Conservation (phyloP, 352 stramenopile species). For the Pythium phragmitis region DNA sequence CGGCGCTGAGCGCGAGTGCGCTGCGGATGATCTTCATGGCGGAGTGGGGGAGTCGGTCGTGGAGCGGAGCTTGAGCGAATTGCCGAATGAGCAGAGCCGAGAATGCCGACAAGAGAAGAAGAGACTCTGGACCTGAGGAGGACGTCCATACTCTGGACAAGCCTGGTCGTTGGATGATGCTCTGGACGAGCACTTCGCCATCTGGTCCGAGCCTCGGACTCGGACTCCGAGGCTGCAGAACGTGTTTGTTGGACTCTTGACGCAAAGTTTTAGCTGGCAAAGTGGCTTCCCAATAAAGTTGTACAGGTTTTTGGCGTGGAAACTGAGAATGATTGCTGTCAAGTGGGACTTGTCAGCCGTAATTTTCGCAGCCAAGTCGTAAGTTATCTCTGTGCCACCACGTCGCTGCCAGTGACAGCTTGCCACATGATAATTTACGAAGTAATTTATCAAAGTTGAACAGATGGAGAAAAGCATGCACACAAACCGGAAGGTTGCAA, state of each 20-base stretch:
- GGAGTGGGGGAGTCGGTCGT: neutral
- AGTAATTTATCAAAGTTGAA: neutral
- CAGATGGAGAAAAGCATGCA: neutral
- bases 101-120: neutral
- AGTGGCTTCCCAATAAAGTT: constrained; percentile 4
- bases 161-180: neutral
- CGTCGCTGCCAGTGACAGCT: too few relatives aligned
- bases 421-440: neutral
- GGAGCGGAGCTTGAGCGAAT: neutral
- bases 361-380: too few relatives aligned
- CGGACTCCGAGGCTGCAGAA: neutral
- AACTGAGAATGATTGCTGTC: neutral
- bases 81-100: constrained; percentile 12
- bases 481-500: neutral
- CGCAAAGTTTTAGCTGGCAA: neutral
- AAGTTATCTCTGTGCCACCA: too few relatives aligned
- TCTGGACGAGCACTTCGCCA: constrained; percentile 1
- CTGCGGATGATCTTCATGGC: constrained; percentile 41
- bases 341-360: neutral
- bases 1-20: constrained; percentile 27
- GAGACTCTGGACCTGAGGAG: neutral
- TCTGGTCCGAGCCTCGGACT: neutral
- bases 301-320: neutral
- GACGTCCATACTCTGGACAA: neutral
- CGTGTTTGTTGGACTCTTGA: neutral